A percentile compares a stretch with the other conserved stretches of the same genome.
These are phyloP conservation scores for Hura crepitans DNA, from an alignment of 441 rosid species.

Conservation along the genomic window DNA sequence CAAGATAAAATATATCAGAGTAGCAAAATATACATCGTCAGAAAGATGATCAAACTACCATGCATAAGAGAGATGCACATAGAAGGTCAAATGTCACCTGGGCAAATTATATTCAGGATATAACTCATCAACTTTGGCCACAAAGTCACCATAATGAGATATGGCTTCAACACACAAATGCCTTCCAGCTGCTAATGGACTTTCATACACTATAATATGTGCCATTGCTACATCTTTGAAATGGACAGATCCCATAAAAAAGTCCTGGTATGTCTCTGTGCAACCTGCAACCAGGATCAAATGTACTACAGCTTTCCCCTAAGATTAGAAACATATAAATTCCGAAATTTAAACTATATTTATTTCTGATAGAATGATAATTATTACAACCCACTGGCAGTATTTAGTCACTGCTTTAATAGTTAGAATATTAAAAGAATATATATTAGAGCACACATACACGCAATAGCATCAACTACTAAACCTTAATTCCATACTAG, in stretches of 20 bases:
- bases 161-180: slow-evolving; percentile 80
- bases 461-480: too few relatives aligned
- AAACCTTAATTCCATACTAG: too few relatives aligned
- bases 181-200: slow-evolving; percentile 64
- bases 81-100: slow-evolving; percentile 35
- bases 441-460: background rate
- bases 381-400: background rate
- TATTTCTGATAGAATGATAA: background rate
- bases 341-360: background rate
- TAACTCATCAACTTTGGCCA: slow-evolving; percentile 78
- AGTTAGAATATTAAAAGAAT: background rate
- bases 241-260: slow-evolving; percentile 84
- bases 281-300: slow-evolving; percentile 45
- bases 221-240: slow-evolving; percentile 89
- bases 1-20: too few relatives aligned
- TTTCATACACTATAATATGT: slow-evolving; percentile 78
- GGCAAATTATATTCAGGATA: slow-evolving; percentile 79
- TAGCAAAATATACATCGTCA: too few relatives aligned
- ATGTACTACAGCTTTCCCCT: background rate
- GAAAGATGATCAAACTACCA: background rate
- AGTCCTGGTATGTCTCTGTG: slow-evolving; percentile 61
- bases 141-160: slow-evolving; percentile 85
- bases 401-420: too few relatives aligned
- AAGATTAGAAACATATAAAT: background rate
- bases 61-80: background rate